Evolutionary conservation across 2,329 filamentous ascomycete genomes (phyloP), one percentile per base, ranked within the genome.

Genomic region (Fusarium xyrophilum): DNA sequence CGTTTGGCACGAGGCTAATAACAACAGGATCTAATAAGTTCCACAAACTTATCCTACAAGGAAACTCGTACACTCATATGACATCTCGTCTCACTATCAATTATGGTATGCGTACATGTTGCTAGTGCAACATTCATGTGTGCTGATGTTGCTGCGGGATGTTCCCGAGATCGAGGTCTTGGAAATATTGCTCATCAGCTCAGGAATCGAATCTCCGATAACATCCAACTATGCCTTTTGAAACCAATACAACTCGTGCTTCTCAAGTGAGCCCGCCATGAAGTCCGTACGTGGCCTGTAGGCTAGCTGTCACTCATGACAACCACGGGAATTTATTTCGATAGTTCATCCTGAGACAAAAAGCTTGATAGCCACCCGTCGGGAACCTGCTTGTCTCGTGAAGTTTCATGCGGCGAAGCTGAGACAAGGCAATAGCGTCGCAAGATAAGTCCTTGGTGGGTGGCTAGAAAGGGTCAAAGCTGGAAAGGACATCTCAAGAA

Each of bases 31-130:
- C 1, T 17, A 23, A 3, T 17, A 19, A 25, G 11, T n/a, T 36
- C 11, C 35, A 36, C 11, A 36, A 6, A 5, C 5, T 2, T n/a
- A 36, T n/a, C 11, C 12, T 9, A 7, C 0, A n/a, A 2, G 0
- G 12, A 9, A n/a, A 38, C 8, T n/a, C 19, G 12, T n/a, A n/a
- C 19, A n/a, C 19, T 14, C 12, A 25, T 25, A 38, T 14, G 19
- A 3, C 4, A 38, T 38, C 36, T 38, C 8, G 5, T n/a, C 2
- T 38, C 7, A 8, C 7, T n/a, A n/a, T 6, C 19, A 13, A 19
- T 19, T 25, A 25, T 27, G 11, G 17, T 4, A 19, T 19, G 40
- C 17, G 12, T 25, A 6, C 10, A 17, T 42, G 3, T 12, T 11
- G 10, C 15, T 6, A 17, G 17, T 25, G 11, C 12, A 21, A 13